phyloP scores from a whole-genome alignment of 805 yeast species.

The Zygoascus bituminiphila region DNA sequence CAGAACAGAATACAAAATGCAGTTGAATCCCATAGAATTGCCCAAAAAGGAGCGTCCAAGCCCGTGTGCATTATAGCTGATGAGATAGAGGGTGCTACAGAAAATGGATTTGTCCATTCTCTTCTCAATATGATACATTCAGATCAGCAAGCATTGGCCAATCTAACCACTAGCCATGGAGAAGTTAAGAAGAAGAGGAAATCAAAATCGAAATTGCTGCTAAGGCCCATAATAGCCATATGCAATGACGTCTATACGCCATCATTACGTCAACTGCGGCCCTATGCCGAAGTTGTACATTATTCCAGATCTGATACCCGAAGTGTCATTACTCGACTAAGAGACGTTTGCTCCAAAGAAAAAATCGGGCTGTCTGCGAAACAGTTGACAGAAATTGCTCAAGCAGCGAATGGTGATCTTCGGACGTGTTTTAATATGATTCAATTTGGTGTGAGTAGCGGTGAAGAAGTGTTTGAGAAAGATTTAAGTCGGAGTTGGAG shows the following conservation, averaged over 20 bases:
- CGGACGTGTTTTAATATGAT: conserved; percentile 76
- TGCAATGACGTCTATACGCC: conserved; percentile 82
- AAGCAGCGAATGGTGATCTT: conserved; percentile 70
- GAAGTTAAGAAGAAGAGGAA: conserved; percentile 25
- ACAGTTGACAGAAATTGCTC: conserved; percentile 56
- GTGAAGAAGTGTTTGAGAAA: conserved; percentile 30
- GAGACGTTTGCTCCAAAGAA: conserved; percentile 49
- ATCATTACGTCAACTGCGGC: conserved; percentile 65
- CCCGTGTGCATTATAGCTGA: conserved; percentile 83
- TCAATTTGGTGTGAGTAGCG: conserved; percentile 47
- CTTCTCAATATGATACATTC: conserved; percentile 48
- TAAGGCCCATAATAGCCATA: conserved; percentile 83
- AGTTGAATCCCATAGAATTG: conserved; percentile 52
- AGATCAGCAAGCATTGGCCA: conserved; percentile 47
- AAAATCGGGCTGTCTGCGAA: conserved; percentile 39
- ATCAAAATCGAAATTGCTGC: conserved; percentile 38
- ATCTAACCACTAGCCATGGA: conserved; percentile 20
- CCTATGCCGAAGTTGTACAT: conserved; percentile 60
- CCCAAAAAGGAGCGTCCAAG: conserved; percentile 30
- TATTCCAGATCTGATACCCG: conserved; percentile 52
- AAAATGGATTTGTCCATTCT: conserved; percentile 45
- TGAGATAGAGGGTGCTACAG: conserved; percentile 79
- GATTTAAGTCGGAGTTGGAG: conserved; percentile 65
- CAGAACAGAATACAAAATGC: conserved; percentile 53
- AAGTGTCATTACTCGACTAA: conserved; percentile 40